Percentiles rank a stretch among this genome's conserved stretches.
Conservation (phyloP, 208 protist genomes). For the Leishmania amazonensis region DNA sequence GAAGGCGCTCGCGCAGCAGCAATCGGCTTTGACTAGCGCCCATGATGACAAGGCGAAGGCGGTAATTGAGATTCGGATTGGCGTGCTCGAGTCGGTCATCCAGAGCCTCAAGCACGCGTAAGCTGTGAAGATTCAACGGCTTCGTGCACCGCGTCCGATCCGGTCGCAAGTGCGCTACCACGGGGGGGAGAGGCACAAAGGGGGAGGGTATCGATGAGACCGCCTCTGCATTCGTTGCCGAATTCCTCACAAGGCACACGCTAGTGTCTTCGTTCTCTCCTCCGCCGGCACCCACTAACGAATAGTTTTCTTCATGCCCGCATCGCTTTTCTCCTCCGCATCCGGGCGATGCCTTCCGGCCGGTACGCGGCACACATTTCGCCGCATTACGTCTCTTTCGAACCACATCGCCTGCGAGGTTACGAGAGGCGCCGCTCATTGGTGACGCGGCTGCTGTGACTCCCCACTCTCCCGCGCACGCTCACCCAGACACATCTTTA, state of each 20-base stretch:
- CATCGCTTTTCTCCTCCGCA: not conserved
- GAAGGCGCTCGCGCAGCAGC: slow-evolving; percentile 80
- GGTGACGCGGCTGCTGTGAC: not conserved
- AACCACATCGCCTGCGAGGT: not conserved
- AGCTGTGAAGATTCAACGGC: not conserved
- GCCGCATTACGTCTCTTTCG: not conserved
- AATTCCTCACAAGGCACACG: not conserved
- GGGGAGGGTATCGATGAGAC: too few species aligned
- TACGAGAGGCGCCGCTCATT: not conserved
- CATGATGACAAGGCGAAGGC: slow-evolving; percentile 87
- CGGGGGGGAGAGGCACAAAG: not conserved
- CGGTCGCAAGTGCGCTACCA: not conserved
- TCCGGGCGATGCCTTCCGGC: not conserved
- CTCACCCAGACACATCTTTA: slow-evolving; percentile 7
- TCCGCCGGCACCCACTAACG: not conserved
- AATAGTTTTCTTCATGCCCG: not conserved
- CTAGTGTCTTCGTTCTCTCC: not conserved
- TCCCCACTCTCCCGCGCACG: not conserved
- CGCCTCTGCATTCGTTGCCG: not conserved
- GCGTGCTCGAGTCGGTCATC: slow-evolving; percentile 76
- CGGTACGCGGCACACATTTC: too few species aligned
- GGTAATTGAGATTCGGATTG: slow-evolving; percentile 82
- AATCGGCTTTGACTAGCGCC: slow-evolving; percentile 50
- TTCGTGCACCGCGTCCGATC: not conserved
- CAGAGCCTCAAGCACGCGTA: slow-evolving; percentile 52